phyloP scores from a whole-genome alignment of 805 yeast genomes.

The Torulaspora indica region DNA sequence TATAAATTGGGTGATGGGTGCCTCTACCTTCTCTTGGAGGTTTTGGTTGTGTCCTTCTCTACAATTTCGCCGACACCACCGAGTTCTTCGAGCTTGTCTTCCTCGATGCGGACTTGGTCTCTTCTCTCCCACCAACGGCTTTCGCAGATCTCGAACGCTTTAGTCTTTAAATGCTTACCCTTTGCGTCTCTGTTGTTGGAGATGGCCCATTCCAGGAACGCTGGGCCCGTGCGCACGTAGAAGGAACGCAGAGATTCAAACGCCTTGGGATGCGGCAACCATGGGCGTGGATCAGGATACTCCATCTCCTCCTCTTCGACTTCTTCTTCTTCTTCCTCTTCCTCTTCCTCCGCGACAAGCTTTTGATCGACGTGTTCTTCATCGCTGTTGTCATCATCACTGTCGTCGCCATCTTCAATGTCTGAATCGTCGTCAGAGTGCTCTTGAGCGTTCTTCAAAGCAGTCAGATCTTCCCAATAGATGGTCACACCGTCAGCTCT shows the following conservation, averaged over 20 bases:
- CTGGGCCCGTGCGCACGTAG: constrained; percentile 80
- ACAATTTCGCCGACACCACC: constrained; percentile 88
- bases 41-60: constrained; percentile 58
- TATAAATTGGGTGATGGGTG: too few species aligned
- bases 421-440: constrained; percentile 62
- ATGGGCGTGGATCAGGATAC: constrained; percentile 87
- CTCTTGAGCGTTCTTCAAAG: constrained; percentile 45
- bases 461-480: constrained; percentile 79
- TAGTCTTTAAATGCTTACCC: constrained; percentile 84
- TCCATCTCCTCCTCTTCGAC: constrained; percentile 58
- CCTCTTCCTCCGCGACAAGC: constrained; percentile 37
- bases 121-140: constrained; percentile 99
- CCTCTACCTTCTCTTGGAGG: constrained; percentile 48
- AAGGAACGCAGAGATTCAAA: constrained; percentile 81
- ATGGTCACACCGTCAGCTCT: constrained; percentile 83
- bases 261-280: constrained; percentile 96
- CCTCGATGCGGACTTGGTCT: constrained; percentile 82
- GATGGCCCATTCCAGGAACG: constrained; percentile 89
- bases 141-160: constrained; percentile 86
- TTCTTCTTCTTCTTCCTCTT: constrained; percentile 36
- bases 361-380: constrained; percentile 41
- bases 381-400: constrained; percentile 55
- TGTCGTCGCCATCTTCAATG: constrained; percentile 68
- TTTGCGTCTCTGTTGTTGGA: constrained; percentile 78
- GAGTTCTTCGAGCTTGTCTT: constrained; percentile 81